A percentile compares a stretch with the other conserved stretches of the same genome.
phyloP scores from a whole-genome alignment of 2,329 filamentous ascomycete genomes.

The Fusarium algeriense region DNA sequence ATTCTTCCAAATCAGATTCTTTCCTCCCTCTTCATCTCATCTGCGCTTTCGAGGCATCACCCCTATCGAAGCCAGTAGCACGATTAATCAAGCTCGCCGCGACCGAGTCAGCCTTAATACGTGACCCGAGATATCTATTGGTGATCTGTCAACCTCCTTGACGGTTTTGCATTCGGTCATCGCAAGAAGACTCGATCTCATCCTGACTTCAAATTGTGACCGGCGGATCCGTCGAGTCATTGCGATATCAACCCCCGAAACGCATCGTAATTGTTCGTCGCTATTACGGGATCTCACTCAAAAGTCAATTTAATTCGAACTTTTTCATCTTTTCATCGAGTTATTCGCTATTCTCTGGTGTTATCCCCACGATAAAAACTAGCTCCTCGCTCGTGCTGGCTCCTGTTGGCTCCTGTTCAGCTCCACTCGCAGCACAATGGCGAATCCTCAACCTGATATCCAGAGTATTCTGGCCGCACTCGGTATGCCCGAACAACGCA shows the following conservation, averaged over 20 bases:
- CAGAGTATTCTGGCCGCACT: slow-evolving; percentile 63
- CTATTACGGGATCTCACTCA: slow-evolving; percentile 1
- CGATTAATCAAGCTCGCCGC: slow-evolving; percentile 21
- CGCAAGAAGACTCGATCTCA: slow-evolving; percentile 36
- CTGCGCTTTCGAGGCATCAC: slow-evolving; percentile 33
- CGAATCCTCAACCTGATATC: slow-evolving; percentile 47
- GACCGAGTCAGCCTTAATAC: slow-evolving; percentile 24
- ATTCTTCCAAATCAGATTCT: slow-evolving; percentile 39
- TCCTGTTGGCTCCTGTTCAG: slow-evolving; percentile 22
- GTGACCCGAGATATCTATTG: slow-evolving; percentile 31
- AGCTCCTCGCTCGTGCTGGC: slow-evolving; percentile 21
- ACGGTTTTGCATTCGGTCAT: slow-evolving; percentile 24
- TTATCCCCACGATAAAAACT: slow-evolving; percentile 19
- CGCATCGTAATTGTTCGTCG: slow-evolving; percentile 9
- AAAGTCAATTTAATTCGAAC: not conserved
- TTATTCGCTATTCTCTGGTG: slow-evolving; percentile 5
- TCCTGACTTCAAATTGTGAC: slow-evolving; percentile 40
- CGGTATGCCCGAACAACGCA: slow-evolving; percentile 52
- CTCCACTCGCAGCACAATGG: slow-evolving; percentile 38
- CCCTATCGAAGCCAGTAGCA: slow-evolving; percentile 26
- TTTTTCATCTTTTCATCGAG: slow-evolving; percentile 1
- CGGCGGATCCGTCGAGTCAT: slow-evolving; percentile 18
- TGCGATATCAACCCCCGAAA: slow-evolving; percentile 17
- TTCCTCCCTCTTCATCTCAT: slow-evolving; percentile 41
- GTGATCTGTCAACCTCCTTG: slow-evolving; percentile 37